A percentile compares a stretch with the other conserved stretches of the same genome.
phyloP scores from a whole-genome alignment of 495 filamentous ascomycete species.

The Cudoniella acicularis region DNA sequence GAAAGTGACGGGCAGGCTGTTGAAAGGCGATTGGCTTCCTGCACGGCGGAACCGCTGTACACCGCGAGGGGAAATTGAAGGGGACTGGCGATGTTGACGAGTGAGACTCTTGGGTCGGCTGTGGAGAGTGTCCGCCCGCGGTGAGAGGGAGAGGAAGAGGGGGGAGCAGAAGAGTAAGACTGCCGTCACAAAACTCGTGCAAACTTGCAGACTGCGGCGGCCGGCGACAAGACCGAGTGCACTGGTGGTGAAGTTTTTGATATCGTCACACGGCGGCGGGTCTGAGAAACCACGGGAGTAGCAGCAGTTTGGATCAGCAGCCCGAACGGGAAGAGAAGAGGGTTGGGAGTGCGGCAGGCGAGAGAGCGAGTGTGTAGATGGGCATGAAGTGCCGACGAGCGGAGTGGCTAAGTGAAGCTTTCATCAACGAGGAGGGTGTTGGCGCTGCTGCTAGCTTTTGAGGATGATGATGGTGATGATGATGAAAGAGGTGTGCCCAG shows the following conservation, averaged over 20 bases:
- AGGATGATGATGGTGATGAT: no score
- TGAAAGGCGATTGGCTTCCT: slow-evolving; percentile 8
- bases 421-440: no score
- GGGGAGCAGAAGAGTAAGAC: background rate
- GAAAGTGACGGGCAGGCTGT: background rate
- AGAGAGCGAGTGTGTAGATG: background rate
- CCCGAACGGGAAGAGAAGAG: background rate
- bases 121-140: no score
- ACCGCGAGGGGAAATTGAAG: slow-evolving; percentile 8
- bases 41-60: slow-evolving; percentile 8
- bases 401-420: no score
- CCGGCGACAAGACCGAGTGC: background rate
- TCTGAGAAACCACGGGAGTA: background rate
- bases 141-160: background rate
- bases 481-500: no score
- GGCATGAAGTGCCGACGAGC: background rate
- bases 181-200: no score
- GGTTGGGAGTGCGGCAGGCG: background rate
- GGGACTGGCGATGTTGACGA: background rate
- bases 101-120: slow-evolving; percentile 9
- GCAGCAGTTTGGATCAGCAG: no score
- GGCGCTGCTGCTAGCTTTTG: no score
- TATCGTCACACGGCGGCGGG: background rate
- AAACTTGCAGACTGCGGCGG: background rate
- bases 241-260: background rate